Conservation (phyloP, 2,329 filamentous ascomycete species). For the Waltergamsia citrina region DNA sequence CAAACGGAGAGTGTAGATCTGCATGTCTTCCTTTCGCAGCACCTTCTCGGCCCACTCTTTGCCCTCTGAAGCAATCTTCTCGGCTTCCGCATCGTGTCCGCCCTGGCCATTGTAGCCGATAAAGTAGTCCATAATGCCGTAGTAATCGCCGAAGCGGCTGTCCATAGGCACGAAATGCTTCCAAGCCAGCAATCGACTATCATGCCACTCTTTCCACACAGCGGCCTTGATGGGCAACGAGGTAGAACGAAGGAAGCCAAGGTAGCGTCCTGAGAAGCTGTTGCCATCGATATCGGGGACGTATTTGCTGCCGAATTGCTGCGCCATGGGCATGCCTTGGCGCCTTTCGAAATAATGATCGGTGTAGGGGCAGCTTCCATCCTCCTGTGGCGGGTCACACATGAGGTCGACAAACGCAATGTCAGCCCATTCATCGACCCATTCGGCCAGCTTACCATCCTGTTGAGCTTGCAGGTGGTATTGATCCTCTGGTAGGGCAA, state of each 20-base stretch:
- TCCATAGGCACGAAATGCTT: constrained; percentile 77
- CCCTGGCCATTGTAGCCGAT: constrained; percentile 42
- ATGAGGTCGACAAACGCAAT: constrained; percentile 45
- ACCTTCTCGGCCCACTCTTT: constrained; percentile 61
- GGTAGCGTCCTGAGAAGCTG: constrained; percentile 59
- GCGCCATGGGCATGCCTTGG: constrained; percentile 29
- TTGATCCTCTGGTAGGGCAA: constrained; percentile 35
- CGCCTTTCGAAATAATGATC: constrained; percentile 31
- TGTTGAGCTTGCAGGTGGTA: constrained; percentile 38
- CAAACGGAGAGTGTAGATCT: constrained; percentile 57
- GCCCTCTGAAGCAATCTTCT: constrained; percentile 55
- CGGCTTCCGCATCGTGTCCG: constrained; percentile 47
- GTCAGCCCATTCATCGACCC: constrained; percentile 39
- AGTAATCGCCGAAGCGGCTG: constrained; percentile 62
- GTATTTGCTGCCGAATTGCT: constrained; percentile 56
- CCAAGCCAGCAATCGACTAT: constrained; percentile 64
- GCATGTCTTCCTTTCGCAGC: constrained; percentile 63
- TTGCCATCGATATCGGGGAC: constrained; percentile 72
- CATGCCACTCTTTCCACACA: constrained; percentile 74
- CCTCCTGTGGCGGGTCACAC: constrained; percentile 29
- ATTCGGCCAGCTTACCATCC: constrained; percentile 33
- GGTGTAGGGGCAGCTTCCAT: constrained; percentile 37
- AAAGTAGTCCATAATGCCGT: constrained; percentile 67
- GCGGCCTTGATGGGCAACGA: constrained; percentile 70
- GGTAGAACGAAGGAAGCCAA: constrained; percentile 59